Conservation (phyloP, 305 asterid genomes). For the Rubia peregrina region DNA sequence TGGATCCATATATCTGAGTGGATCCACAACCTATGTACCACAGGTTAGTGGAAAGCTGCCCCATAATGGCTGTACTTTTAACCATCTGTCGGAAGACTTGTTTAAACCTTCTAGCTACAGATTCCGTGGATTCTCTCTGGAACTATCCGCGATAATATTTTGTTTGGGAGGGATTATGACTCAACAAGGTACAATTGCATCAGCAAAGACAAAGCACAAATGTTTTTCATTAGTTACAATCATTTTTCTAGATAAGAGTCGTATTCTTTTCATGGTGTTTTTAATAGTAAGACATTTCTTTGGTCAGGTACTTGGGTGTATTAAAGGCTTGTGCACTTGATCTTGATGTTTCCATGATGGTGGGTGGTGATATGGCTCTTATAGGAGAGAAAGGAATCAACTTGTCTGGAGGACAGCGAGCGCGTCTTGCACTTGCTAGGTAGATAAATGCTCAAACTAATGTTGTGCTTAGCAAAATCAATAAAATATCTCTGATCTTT, state of each 20-base stretch:
- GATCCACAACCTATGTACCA: conserved; percentile 79
- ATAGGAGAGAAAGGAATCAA: conserved; percentile 92
- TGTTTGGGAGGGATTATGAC: conserved; percentile 71
- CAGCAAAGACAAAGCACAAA: background rate
- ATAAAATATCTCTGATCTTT: conserved; percentile 5
- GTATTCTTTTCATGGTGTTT: background rate
- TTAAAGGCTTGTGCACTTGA: conserved; percentile 63
- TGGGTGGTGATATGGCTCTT: conserved; percentile 82
- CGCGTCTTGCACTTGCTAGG: conserved; percentile 96
- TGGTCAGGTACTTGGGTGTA: conserved; percentile 63
- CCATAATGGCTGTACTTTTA: conserved; percentile 4
- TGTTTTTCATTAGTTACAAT: background rate
- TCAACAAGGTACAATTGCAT: conserved; percentile 42
- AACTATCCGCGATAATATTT: conserved; percentile 82
- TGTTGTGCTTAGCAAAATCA: background rate
- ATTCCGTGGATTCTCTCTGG: conserved; percentile 97
- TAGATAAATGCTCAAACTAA: conserved; percentile 13
- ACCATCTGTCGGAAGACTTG: conserved; percentile 8
- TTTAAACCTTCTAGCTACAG: conserved; percentile 33
- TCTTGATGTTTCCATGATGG: conserved; percentile 75
- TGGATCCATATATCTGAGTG: conserved; percentile 48
- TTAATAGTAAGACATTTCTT: conserved; percentile 10
- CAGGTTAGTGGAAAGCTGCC: conserved; percentile 48
- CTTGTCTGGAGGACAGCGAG: conserved; percentile 93
- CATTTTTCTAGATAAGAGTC: background rate